A percentile compares a stretch with the other conserved stretches of the same genome.
Conservation (phyloP, 306 rosid genomes). For the Mimosa pudica region DNA sequence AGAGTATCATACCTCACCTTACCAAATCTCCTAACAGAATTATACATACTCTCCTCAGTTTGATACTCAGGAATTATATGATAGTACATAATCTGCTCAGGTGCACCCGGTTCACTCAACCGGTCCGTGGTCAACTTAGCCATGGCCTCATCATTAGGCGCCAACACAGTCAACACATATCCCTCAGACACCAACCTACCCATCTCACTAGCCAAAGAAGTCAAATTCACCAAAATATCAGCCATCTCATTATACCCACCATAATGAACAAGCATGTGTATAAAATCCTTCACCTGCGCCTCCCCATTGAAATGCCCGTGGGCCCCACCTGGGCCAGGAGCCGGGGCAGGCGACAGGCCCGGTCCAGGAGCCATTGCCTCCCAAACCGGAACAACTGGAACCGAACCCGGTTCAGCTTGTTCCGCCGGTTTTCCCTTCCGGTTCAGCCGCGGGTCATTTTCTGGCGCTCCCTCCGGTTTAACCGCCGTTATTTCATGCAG, state of each 20-base stretch:
- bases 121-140: conserved; percentile 82
- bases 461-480: conserved; percentile 77
- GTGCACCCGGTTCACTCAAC: conserved; percentile 88
- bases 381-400: conserved; percentile 60
- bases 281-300: conserved; percentile 72
- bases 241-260: conserved; percentile 90
- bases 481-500: conserved; percentile 68
- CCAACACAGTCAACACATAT: conserved; percentile 70
- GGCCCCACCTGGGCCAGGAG: conserved; percentile 83
- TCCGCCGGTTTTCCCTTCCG: conserved; percentile 61
- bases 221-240: conserved; percentile 71
- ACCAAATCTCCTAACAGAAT: conserved; percentile 78
- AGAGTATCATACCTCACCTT: conserved; percentile 70
- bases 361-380: conserved; percentile 87
- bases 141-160: conserved; percentile 88
- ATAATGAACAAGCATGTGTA: conserved; percentile 70
- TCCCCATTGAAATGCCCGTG: conserved; percentile 83
- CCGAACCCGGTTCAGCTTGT: conserved; percentile 55
- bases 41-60: conserved; percentile 89
- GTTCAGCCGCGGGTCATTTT: conserved; percentile 69
- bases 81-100: conserved; percentile 82
- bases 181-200: conserved; percentile 81
- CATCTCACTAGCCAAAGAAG: conserved; percentile 78
- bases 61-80: conserved; percentile 82
- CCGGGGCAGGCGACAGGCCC: conserved; percentile 72